These are phyloP conservation scores for Neofusicoccum laricinum DNA, from an alignment of 2,329 filamentous ascomycete species.

Conservation along the genomic window DNA sequence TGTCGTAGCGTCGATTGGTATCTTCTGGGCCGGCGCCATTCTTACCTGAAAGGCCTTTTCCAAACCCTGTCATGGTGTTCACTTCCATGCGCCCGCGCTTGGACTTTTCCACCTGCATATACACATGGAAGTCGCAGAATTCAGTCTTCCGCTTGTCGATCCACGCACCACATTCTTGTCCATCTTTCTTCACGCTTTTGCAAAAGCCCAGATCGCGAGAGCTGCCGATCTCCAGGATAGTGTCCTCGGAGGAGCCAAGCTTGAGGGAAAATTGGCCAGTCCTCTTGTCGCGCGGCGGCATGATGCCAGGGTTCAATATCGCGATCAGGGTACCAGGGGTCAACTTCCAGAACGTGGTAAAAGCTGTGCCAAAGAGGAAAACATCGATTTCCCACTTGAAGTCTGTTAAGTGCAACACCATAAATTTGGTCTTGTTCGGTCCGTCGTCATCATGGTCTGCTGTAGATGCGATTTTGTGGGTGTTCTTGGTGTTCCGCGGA, in stretches of 20 bases:
- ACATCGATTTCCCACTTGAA: slow-evolving; percentile 88
- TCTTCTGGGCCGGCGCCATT: slow-evolving; percentile 25
- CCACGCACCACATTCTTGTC: slow-evolving; percentile 77
- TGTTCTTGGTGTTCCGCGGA: slow-evolving; percentile 61
- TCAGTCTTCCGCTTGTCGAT: slow-evolving; percentile 84
- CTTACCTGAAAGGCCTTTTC: slow-evolving; percentile 21
- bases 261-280: slow-evolving; percentile 84
- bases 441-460: slow-evolving; percentile 46
- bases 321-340: slow-evolving; percentile 86
- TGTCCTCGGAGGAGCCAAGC: slow-evolving; percentile 82
- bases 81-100: slow-evolving; percentile 71
- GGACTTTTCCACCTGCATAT: slow-evolving; percentile 72
- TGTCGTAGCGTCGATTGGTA: slow-evolving; percentile 50
- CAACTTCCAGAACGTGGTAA: slow-evolving; percentile 92
- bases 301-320: slow-evolving; percentile 84
- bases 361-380: slow-evolving; percentile 87
- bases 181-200: slow-evolving; percentile 80
- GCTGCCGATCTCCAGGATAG: slow-evolving; percentile 81
- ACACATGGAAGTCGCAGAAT: slow-evolving; percentile 90
- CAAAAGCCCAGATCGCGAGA: slow-evolving; percentile 87
- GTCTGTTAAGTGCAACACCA: slow-evolving; percentile 85
- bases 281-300: slow-evolving; percentile 78
- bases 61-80: slow-evolving; percentile 60
- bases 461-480: slow-evolving; percentile 40
- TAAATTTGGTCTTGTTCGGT: slow-evolving; percentile 73